Conservation (phyloP, 176 grass and related monocot genomes). For the Ensete glaucum region DNA sequence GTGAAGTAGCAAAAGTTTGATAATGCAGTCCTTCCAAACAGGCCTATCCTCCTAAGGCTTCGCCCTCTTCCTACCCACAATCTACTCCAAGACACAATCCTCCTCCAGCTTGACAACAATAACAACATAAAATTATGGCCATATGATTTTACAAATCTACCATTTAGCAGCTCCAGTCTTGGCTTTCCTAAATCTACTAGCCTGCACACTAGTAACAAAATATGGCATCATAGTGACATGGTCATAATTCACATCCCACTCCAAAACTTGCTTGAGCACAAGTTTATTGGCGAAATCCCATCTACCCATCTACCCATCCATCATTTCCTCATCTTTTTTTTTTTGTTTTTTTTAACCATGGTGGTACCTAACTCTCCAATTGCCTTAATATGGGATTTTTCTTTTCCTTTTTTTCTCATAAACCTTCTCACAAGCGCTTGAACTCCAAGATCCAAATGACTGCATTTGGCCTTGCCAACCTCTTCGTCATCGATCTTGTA, state of each 20-base stretch:
- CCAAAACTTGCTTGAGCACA: constrained; percentile 30
- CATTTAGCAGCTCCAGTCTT: constrained; percentile 64
- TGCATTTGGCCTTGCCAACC: constrained; percentile 1
- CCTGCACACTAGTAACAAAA: constrained; percentile 41
- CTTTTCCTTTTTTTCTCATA: constrained; percentile 23
- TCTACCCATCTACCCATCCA: constrained; percentile 28
- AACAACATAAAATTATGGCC: constrained; percentile 14
- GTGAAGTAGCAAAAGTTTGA: constrained; percentile 66
- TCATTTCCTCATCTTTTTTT: background rate
- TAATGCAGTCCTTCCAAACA: constrained; percentile 78
- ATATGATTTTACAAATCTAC: constrained; percentile 53
- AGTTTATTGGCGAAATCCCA: constrained; percentile 42
- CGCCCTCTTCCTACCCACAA: constrained; percentile 12
- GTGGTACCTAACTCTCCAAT: constrained; percentile 37
- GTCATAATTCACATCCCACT: constrained; percentile 62
- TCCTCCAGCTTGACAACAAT: background rate
- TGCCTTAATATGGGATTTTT: constrained; percentile 23
- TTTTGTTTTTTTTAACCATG: constrained; percentile 12
- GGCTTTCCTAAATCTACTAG: constrained; percentile 40
- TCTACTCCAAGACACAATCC: constrained; percentile 11
- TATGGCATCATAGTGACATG: constrained; percentile 41
- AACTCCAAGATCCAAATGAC: constrained; percentile 19
- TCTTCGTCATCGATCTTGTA: constrained; percentile 7
- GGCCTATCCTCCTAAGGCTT: constrained; percentile 21
- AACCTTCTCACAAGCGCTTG: constrained; percentile 55